Base-by-base conservation (phyloP, 257 asterid species). In the Vinca minor region DNA sequence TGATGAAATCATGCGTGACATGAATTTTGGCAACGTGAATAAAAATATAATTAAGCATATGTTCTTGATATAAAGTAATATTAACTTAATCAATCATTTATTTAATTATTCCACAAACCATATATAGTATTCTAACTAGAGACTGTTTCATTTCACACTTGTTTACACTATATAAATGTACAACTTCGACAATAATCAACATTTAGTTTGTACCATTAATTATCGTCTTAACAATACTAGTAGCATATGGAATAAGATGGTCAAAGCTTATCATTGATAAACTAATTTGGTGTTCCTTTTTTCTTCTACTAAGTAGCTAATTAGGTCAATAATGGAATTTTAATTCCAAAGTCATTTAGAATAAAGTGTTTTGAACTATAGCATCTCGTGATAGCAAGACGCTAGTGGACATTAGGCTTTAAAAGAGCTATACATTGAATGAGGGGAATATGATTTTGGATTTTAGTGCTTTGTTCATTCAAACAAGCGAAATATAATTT, bases 1-100 rank as follows among this genome's bases (percentile, higher is more conserved):
- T 1, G 20, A 38, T 57, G 66, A 38, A 64, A 25, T 49, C 55
- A 62, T 42, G 57, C 49, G 3, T 42, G 68, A 29, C 34, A 50
- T 29, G 42, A 31, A 29, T 55, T 69, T 32, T 36, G 36, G 8
- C n/a, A 44, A 3, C 1, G 4, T 44, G 47, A 3, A 10, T 34
- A 5, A 31, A 32, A 34, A 17, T 48, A 47, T 3, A 38, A 38
- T 38, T 38, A 35, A 31, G 23, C 47, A 32, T 50, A 34, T 34
- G 35, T 48, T 63, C 48, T 34, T 34, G 36, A 44, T 50, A 35
- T 34, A 50, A 52, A 35, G 28, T 8, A 36, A 0, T 34, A 8
- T 12, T 49, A 58, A 49, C 13, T 53, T 15, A 10, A 55, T 39
- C 3, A 45, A 17, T 28, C 28, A 41, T 17, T 17, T 44, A 15